These are phyloP conservation scores for Cinnamomum micranthum DNA, from an alignment of 164 flowering plant species.

Conservation along the genomic window DNA sequence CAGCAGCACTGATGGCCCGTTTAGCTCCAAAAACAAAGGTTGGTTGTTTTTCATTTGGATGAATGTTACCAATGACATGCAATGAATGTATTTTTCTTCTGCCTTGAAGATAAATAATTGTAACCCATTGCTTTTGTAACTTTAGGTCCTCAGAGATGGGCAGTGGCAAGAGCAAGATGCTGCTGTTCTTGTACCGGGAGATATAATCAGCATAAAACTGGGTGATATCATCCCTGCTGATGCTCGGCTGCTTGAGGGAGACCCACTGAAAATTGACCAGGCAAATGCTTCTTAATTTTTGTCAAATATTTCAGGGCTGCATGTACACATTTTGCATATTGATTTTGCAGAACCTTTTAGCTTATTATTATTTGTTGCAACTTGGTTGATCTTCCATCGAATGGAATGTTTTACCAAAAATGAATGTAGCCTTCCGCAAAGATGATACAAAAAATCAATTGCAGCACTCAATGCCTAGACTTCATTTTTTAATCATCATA, in stretches of 20 bases:
- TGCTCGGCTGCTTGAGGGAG: constrained; percentile 87
- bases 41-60: neutral
- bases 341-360: neutral
- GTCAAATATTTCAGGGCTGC: neutral
- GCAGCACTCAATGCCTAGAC: neutral
- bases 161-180: constrained; percentile 86
- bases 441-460: neutral
- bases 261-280: constrained; percentile 76
- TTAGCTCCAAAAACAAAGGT: constrained; percentile 86
- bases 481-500: neutral
- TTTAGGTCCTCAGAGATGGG: constrained; percentile 78
- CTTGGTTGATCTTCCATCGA: neutral
- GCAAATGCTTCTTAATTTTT: constrained; percentile 26
- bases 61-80: neutral
- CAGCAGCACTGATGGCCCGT: constrained; percentile 78
- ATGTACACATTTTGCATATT: constrained; percentile 2
- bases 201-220: constrained; percentile 77
- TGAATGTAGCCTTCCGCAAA: neutral
- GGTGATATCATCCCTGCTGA: constrained; percentile 90
- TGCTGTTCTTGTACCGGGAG: constrained; percentile 76
- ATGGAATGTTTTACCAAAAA: neutral
- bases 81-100: neutral
- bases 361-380: neutral
- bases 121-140: constrained; percentile 2
- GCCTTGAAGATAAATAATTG: neutral